Conservation (phyloP, 164 flowering plant genomes). For the Nelumbo lutea region DNA sequence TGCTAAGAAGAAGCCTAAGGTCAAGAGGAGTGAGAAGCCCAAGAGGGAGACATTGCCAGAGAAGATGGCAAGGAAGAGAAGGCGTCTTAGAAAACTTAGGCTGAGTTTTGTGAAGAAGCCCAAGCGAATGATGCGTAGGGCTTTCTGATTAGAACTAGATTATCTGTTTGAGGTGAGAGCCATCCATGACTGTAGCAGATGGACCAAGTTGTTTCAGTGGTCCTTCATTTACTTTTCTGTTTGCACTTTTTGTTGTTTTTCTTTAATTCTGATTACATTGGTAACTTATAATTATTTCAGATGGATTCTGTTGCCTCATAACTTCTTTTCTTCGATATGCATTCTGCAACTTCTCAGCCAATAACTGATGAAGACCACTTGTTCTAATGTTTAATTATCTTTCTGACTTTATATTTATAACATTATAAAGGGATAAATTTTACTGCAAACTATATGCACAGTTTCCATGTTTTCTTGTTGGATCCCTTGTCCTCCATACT, state of each 20-base stretch:
- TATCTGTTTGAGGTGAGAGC: not conserved
- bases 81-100: constrained; percentile 52
- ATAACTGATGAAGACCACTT: no score
- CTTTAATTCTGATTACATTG: constrained; percentile 1
- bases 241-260: constrained; percentile 4
- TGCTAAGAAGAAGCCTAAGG: constrained; percentile 55
- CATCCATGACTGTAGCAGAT: not conserved
- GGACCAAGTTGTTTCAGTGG: not conserved
- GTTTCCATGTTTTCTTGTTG: no score
- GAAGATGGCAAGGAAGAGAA: constrained; percentile 91
- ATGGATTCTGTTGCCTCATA: not conserved
- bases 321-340: not conserved
- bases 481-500: no score
- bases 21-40: constrained; percentile 49
- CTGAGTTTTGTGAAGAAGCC: constrained; percentile 96
- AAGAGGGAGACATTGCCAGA: constrained; percentile 90
- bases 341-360: not conserved
- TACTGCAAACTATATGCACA: no score
- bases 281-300: constrained; percentile 1
- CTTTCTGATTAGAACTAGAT: constrained; percentile 26
- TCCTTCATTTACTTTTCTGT: not conserved
- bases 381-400: no score
- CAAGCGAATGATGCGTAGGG: constrained; percentile 40
- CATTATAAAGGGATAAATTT: no score
- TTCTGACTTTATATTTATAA: no score